Base-by-base conservation (phyloP, 1,284 basidiomycete genomes). In the Sporisorium exsertum region DNA sequence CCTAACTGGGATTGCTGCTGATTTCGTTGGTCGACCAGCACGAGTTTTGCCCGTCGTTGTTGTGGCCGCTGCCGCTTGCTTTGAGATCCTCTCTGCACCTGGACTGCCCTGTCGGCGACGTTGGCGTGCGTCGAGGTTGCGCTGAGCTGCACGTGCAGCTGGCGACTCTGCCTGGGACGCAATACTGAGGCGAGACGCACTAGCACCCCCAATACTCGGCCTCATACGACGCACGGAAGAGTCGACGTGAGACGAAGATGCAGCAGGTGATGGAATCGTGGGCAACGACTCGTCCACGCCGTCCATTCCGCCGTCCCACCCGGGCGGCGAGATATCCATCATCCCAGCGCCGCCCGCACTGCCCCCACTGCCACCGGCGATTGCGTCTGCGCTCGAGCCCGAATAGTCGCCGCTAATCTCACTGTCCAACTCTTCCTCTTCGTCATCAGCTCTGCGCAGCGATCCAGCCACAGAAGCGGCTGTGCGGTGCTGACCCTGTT, bases 31-130 rank as follows among this genome's bases (percentile, higher is more conserved):
- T 52, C 63, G 49, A 42, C 55, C 69, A 1, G 51, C 50, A 29
- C 58, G 52, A 12, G 52, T 13, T 40, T 40, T 40, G n/a, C 52
- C 47, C 6, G 54, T 43, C 47, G 52, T 26, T 13, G 33, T 18
- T 2, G 53, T 55, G 40, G 54, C 42, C 3, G 42, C n/a, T 42
- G 56, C 24, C 24, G 56, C 47, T 42, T 58, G 56, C 20, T 50
- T 50, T 35, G 47, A 27, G 13, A 50, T 27, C 6, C 56, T 15
- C 22, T 70, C 55, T 6, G 54, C 33, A 4, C 68, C 68, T 5
- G 73, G 73, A 45, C 65, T 72, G 50, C 45, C 52, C 47, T 77
- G 73, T 18, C 73, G 52, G 18, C 60, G 66, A 15, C 59, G 69
- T 32, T 72, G 65, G 9, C 69, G 61, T 9, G 65, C 42, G n/a